phyloP scores from a whole-genome alignment of 1,139 yeast genomes.

The Magnusiomyces fungicola region DNA sequence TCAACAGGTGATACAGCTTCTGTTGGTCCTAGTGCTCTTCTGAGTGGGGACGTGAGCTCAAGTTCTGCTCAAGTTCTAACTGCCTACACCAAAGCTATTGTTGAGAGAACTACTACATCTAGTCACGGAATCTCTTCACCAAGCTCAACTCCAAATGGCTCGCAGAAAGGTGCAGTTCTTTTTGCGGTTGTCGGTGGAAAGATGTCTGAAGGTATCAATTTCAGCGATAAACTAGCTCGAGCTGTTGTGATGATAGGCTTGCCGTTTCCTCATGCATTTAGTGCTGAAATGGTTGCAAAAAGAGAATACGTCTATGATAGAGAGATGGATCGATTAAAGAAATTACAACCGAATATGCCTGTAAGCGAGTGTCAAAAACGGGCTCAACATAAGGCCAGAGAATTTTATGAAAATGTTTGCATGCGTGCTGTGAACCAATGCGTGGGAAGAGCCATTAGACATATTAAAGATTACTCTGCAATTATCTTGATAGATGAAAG shows the following conservation, averaged over 20 bases:
- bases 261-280: slow-evolving; percentile 80
- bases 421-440: slow-evolving; percentile 92
- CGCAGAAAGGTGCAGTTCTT: slow-evolving; percentile 51
- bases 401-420: slow-evolving; percentile 76
- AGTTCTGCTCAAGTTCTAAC: slow-evolving; percentile 35
- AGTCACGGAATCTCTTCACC: too few relatives aligned
- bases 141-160: too few relatives aligned
- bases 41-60: neutral
- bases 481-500: slow-evolving; percentile 67
- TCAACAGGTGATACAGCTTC: slow-evolving; percentile 20
- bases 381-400: slow-evolving; percentile 45
- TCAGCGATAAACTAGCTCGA: slow-evolving; percentile 77
- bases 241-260: slow-evolving; percentile 84
- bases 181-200: slow-evolving; percentile 91
- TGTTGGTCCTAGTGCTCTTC: neutral
- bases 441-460: slow-evolving; percentile 88
- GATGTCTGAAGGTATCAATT: slow-evolving; percentile 90
- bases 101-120: neutral
- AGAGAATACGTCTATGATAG: slow-evolving; percentile 43
- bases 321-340: slow-evolving; percentile 33
- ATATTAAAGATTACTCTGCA: slow-evolving; percentile 69
- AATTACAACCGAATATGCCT: slow-evolving; percentile 15
- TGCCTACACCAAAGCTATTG: slow-evolving; percentile 40
- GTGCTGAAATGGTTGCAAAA: slow-evolving; percentile 78
- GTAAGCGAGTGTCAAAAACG: slow-evolving; percentile 17